A percentile compares a stretch with the other conserved stretches of the same genome.
Evolutionary conservation across 164 flowering plant species (phyloP).

Genomic region (Platanus orientalis): DNA sequence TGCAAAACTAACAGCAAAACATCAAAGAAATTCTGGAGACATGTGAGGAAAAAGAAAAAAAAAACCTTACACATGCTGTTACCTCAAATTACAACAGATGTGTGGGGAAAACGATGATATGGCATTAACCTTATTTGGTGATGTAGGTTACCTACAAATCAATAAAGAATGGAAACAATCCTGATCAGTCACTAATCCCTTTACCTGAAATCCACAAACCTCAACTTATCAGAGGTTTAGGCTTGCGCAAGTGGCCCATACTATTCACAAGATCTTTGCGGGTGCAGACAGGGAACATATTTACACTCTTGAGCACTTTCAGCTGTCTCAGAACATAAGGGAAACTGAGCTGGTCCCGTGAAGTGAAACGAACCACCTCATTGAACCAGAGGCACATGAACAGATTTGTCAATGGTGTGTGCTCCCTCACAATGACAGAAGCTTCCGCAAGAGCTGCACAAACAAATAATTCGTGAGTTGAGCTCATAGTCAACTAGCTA

Average conservation of each 20-base stretch:
- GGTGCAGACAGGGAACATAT: constrained; percentile 88
- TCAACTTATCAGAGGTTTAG: constrained; percentile 57
- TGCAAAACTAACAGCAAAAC: too few species aligned
- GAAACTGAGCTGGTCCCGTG: constrained; percentile 93
- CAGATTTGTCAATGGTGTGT: constrained; percentile 68
- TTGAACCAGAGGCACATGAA: constrained; percentile 97
- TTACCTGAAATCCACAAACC: background rate
- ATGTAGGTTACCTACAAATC: background rate
- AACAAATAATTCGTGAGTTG: constrained; percentile 7
- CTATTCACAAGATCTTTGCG: constrained; percentile 95
- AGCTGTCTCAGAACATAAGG: constrained; percentile 85
- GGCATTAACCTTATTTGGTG: background rate
- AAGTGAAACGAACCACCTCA: constrained; percentile 93
- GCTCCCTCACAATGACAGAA: constrained; percentile 87
- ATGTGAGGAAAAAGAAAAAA: too few species aligned
- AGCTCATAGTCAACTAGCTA: too few species aligned
- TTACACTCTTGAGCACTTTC: constrained; percentile 52
- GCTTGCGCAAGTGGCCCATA: constrained; percentile 90
- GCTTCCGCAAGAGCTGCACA: constrained; percentile 93
- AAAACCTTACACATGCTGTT: background rate
- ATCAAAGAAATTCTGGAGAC: too few species aligned
- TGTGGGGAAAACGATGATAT: background rate
- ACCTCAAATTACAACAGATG: background rate
- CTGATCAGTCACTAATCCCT: background rate
- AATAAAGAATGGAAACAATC: background rate